phyloP scores from a whole-genome alignment of 2,329 filamentous ascomycete genomes.

The Fusarium hostae region DNA sequence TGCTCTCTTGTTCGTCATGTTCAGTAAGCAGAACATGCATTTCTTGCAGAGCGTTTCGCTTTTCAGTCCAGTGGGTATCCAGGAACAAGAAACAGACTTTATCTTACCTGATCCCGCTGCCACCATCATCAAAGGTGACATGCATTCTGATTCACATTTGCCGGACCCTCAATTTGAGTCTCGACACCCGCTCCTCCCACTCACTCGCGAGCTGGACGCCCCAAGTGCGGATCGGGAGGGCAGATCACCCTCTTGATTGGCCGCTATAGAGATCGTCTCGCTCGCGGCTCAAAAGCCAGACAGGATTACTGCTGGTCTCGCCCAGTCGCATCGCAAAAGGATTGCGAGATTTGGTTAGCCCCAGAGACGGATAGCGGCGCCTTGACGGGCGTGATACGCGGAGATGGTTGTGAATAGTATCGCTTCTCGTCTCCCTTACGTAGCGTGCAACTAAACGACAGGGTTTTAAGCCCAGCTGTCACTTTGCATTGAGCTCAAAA shows the following conservation, averaged over 20 bases:
- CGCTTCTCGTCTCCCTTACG: slow-evolving; percentile 17
- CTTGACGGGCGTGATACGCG: slow-evolving; percentile 17
- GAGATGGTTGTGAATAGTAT: slow-evolving; percentile 8
- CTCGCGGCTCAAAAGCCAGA: slow-evolving; percentile 5
- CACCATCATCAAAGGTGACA: slow-evolving; percentile 21
- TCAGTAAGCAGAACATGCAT: background rate
- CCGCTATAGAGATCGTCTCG: background rate
- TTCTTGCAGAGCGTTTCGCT: background rate
- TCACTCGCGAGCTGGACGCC: background rate
- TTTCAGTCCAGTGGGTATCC: background rate
- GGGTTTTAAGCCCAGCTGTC: slow-evolving; percentile 3
- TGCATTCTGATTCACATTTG: slow-evolving; percentile 20
- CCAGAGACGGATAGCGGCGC: slow-evolving; percentile 18
- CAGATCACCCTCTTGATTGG: slow-evolving; percentile 7
- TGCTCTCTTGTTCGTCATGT: background rate
- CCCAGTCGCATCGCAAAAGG: slow-evolving; percentile 1
- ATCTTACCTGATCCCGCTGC: slow-evolving; percentile 7
- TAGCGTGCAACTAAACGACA: slow-evolving; percentile 1
- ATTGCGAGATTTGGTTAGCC: slow-evolving; percentile 5
- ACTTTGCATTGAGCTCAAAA: background rate
- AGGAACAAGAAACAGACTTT: slow-evolving; percentile 7
- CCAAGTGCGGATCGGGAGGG: background rate
- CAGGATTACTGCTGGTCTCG: slow-evolving; percentile 17
- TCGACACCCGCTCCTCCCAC: slow-evolving; percentile 15
- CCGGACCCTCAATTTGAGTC: background rate